phyloP scores from a whole-genome alignment of 257 asterid genomes.

The Haberlea rhodopensis region DNA sequence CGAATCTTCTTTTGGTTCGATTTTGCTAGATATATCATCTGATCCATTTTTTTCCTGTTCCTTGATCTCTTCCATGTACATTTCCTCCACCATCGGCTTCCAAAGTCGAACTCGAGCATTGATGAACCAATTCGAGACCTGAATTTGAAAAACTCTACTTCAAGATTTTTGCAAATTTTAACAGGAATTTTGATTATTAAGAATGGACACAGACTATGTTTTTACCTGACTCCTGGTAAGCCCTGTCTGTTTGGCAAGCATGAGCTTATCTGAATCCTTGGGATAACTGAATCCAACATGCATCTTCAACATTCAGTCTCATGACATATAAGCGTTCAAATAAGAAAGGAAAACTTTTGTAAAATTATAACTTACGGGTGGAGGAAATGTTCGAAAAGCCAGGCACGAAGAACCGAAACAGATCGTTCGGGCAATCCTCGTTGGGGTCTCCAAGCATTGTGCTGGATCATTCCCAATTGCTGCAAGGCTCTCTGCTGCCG shows the following conservation, averaged over 20 bases:
- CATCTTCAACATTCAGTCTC: background rate
- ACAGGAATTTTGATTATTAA: too few relatives aligned
- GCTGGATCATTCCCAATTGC: conserved; percentile 97
- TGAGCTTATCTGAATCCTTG: conserved; percentile 54
- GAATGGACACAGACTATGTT: background rate
- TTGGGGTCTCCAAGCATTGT: conserved; percentile 99
- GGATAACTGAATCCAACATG: conserved; percentile 36
- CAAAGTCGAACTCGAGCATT: conserved; percentile 94
- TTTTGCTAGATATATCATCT: conserved; percentile 49
- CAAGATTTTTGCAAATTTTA: too few relatives aligned
- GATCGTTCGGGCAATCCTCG: conserved; percentile 94
- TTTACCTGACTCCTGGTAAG: conserved; percentile 63
- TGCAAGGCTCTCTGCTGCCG: conserved; percentile 88
- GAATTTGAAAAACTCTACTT: background rate
- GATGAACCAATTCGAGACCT: conserved; percentile 99
- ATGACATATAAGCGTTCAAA: conserved; percentile 22
- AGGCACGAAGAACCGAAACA: conserved; percentile 91
- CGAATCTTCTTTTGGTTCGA: conserved; percentile 53
- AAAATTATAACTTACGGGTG: conserved; percentile 81
- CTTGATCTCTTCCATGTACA: conserved; percentile 86
- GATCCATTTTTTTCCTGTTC: conserved; percentile 66
- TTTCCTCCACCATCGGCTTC: conserved; percentile 99
- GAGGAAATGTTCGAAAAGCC: conserved; percentile 97
- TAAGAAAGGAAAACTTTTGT: background rate
- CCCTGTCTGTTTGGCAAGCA: conserved; percentile 57